Percentiles rank a stretch among this genome's conserved stretches.
phyloP scores from a whole-genome alignment of 2,329 filamentous ascomycete genomes.

The Arthrinium puccinioides region DNA sequence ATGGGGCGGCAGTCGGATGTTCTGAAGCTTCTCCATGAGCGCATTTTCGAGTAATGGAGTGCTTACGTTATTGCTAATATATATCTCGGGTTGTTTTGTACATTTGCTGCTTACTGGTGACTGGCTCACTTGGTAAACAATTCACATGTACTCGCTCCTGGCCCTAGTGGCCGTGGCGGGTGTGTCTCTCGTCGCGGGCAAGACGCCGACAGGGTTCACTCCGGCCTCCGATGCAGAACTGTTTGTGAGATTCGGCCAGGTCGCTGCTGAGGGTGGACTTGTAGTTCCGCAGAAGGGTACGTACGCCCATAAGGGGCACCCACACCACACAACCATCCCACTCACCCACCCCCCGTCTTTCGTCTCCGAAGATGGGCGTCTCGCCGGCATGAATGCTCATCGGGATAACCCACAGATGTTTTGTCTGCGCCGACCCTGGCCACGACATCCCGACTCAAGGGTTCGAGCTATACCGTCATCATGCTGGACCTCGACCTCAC shows the following conservation, averaged over 20 bases:
- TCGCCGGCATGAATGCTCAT: neutral
- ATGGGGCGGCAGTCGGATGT: no score
- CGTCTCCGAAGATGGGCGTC: no score
- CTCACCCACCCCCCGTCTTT: no score
- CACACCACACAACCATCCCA: neutral
- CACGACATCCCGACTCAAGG: neutral
- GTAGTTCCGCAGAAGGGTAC: slow-evolving; percentile 1
- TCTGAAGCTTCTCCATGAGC: no score
- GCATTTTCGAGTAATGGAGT: no score
- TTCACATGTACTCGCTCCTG: no score
- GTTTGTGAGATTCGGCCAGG: slow-evolving; percentile 16
- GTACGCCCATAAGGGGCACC: no score
- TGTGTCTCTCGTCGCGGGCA: neutral
- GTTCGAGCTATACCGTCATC: slow-evolving; percentile 2
- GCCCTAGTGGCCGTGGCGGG: no score
- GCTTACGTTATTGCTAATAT: no score
- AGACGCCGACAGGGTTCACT: slow-evolving; percentile 18
- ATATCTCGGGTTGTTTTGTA: no score
- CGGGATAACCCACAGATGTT: neutral
- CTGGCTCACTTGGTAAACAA: no score
- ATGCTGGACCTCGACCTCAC: slow-evolving; percentile 4
- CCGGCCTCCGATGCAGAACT: slow-evolving; percentile 18
- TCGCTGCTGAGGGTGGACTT: neutral
- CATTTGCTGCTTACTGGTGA: no score
- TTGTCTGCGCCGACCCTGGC: neutral